phyloP scores from a whole-genome alignment of 768 basidiomycete genomes.

The Polyporus arcularius region DNA sequence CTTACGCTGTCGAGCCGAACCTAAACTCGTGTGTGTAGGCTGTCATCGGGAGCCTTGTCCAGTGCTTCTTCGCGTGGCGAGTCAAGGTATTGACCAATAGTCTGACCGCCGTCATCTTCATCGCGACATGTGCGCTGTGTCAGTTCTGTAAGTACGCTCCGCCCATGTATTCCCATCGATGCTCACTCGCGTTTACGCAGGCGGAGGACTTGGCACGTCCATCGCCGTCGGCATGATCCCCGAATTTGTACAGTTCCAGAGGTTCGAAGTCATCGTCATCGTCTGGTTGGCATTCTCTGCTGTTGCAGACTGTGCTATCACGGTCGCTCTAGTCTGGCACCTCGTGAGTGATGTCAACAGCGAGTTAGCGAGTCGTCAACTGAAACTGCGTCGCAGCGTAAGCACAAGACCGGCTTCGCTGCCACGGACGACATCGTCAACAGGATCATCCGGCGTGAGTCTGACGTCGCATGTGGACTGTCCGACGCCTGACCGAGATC shows the following conservation, averaged over 20 bases:
- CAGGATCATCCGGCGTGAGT: slow-evolving; percentile 41
- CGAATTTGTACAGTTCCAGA: slow-evolving; percentile 35
- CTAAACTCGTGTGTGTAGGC: slow-evolving; percentile 31
- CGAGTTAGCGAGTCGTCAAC: background rate
- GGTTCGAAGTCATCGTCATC: slow-evolving; percentile 35
- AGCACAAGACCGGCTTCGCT: slow-evolving; percentile 43
- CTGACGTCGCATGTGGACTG: too few relatives aligned
- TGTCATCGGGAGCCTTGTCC: slow-evolving; percentile 45
- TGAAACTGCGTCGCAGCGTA: slow-evolving; percentile 28
- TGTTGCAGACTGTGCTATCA: slow-evolving; percentile 44
- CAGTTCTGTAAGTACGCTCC: slow-evolving; percentile 28
- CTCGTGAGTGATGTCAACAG: slow-evolving; percentile 32
- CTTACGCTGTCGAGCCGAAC: too few relatives aligned
- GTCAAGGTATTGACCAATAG: slow-evolving; percentile 38
- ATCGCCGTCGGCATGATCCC: slow-evolving; percentile 33
- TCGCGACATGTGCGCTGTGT: slow-evolving; percentile 27
- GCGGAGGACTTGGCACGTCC: slow-evolving; percentile 37
- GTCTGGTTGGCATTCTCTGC: slow-evolving; percentile 46
- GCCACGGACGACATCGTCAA: slow-evolving; percentile 44
- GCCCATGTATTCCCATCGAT: background rate
- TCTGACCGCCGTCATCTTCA: slow-evolving; percentile 26
- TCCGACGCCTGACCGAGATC: background rate
- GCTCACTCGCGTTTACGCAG: slow-evolving; percentile 19
- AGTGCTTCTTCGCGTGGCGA: slow-evolving; percentile 50
- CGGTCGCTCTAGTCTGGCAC: slow-evolving; percentile 42